Evolutionary conservation across 768 basidiomycete species (phyloP).

Genomic region (Mycena olivaceomarginata): DNA sequence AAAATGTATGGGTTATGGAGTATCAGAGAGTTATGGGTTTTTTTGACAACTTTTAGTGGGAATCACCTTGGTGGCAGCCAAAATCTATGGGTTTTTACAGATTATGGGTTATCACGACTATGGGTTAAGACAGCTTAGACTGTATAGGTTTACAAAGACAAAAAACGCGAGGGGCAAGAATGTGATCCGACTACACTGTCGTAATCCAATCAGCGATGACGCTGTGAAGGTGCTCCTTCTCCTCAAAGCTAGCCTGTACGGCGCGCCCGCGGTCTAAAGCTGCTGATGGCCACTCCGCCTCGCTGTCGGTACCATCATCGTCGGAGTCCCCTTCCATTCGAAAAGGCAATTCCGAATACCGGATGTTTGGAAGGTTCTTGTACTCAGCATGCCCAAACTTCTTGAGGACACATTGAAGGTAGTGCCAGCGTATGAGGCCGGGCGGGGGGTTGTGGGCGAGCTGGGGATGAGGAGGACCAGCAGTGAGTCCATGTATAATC

Average conservation of each 20-base stretch:
- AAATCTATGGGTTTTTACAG: no score
- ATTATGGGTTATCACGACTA: no score
- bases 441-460: background rate
- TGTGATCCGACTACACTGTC: no score
- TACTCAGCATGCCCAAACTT: slow-evolving; percentile 13
- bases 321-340: slow-evolving; percentile 18
- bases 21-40: no score
- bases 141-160: no score
- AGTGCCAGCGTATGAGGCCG: background rate
- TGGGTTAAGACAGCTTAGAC: no score
- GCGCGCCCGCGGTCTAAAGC: background rate
- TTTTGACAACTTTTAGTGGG: no score
- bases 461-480: background rate
- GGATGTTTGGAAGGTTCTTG: background rate
- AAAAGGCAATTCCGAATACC: background rate
- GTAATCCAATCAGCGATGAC: background rate
- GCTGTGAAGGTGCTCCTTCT: background rate
- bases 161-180: no score
- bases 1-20: no score
- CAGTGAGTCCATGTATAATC: background rate
- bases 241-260: background rate
- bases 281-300: slow-evolving; percentile 3
- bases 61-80: no score
- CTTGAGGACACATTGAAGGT: background rate
- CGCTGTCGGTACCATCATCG: slow-evolving; percentile 11